These are phyloP conservation scores for Chernovozyma aurita DNA, from an alignment of 1,139 yeast species.

Conservation along the genomic window DNA sequence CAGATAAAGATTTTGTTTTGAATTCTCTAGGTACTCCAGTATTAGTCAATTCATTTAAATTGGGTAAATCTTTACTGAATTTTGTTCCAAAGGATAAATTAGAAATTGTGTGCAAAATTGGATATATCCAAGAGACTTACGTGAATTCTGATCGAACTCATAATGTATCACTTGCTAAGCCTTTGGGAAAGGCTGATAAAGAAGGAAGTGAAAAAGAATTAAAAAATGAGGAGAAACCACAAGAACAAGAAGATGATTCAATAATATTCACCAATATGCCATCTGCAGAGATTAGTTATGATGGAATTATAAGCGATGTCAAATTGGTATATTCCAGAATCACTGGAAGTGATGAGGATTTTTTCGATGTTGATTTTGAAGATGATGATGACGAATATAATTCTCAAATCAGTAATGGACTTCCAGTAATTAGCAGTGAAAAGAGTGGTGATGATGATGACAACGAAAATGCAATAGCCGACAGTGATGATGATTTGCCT, in stretches of 20 bases:
- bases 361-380: conserved; percentile 92
- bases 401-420: conserved; percentile 6
- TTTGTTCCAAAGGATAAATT: conserved; percentile 80
- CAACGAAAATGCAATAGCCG: conserved; percentile 38
- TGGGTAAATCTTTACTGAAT: conserved; percentile 79
- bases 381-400: conserved; percentile 69
- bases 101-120: conserved; percentile 73
- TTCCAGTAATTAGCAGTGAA: conserved; percentile 8
- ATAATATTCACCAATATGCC: conserved; percentile 71
- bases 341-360: conserved; percentile 92
- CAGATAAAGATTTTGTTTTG: conserved; percentile 52
- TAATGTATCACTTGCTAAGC: conserved; percentile 26
- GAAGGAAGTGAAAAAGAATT: background rate
- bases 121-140: conserved; percentile 71
- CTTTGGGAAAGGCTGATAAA: background rate
- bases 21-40: conserved; percentile 62
- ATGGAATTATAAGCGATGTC: conserved; percentile 84
- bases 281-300: conserved; percentile 81
- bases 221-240: conserved; percentile 11
- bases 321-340: conserved; percentile 66
- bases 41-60: conserved; percentile 67
- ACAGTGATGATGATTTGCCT: conserved; percentile 37
- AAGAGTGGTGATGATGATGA: conserved; percentile 9
- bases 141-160: conserved; percentile 37
- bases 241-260: conserved; percentile 30